Evolutionary conservation across 257 asterid species (phyloP).

Genomic region (Primulina tabacum): DNA sequence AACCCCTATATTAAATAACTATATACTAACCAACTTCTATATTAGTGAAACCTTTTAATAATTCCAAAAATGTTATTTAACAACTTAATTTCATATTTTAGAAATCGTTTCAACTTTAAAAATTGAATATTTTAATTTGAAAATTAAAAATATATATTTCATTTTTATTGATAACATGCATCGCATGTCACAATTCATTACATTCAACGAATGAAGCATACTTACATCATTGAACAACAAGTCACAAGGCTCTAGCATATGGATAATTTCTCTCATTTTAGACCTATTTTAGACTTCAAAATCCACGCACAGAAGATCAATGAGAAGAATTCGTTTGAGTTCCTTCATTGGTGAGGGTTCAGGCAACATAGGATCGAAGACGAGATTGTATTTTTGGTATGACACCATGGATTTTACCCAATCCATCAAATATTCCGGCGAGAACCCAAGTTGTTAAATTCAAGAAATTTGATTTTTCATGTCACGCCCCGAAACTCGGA

Average conservation of each 20-base stretch:
- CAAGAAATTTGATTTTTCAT: background rate
- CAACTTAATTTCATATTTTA: too few species aligned
- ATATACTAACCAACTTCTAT: too few species aligned
- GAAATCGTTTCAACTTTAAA: too few species aligned
- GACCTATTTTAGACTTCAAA: conserved; percentile 45
- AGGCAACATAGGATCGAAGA: conserved; percentile 49
- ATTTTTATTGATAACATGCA: too few species aligned
- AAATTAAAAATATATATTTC: too few species aligned
- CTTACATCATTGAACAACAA: conserved; percentile 50
- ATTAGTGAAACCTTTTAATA: too few species aligned
- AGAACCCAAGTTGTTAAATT: background rate
- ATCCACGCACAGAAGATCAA: conserved; percentile 60
- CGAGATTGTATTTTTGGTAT: conserved; percentile 24
- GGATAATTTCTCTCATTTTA: conserved; percentile 45
- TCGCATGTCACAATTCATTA: too few species aligned
- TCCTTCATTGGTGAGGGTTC: conserved; percentile 32
- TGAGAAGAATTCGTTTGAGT: conserved; percentile 41
- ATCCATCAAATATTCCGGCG: conserved; percentile 51
- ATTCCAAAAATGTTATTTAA: too few species aligned
- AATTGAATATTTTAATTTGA: too few species aligned
- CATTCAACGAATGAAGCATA: background rate
- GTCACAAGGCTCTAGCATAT: conserved; percentile 54
- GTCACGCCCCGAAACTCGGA: too few species aligned
- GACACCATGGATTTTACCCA: conserved; percentile 44
- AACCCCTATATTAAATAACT: too few species aligned